phyloP scores from a whole-genome alignment of 2,329 filamentous ascomycete genomes.

The Cladosporium sp. region DNA sequence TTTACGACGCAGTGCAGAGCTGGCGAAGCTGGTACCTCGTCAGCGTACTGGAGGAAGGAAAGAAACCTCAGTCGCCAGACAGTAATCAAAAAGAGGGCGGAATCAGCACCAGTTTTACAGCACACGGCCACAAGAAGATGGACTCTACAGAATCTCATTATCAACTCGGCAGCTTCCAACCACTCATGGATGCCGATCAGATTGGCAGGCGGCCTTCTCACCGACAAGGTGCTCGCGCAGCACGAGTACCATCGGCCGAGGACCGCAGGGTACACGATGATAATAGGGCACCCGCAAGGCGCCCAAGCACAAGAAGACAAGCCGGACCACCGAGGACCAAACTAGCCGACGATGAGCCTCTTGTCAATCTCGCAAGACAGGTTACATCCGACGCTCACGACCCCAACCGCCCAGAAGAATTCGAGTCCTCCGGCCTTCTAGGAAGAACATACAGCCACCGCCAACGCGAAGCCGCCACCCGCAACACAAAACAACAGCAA shows the following conservation, averaged over 20 bases:
- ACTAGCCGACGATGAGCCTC: conserved; percentile 32
- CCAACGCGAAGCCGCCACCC: conserved; percentile 35
- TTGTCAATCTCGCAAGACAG: conserved; percentile 25
- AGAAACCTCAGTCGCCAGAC: conserved; percentile 27
- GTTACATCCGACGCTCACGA: conserved; percentile 11
- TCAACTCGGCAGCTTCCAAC: conserved; percentile 61
- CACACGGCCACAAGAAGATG: conserved; percentile 13
- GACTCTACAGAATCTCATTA: conserved; percentile 50
- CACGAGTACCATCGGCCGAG: background rate
- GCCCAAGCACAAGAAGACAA: conserved; percentile 25
- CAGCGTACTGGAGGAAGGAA: conserved; percentile 60
- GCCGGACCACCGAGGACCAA: conserved; percentile 24
- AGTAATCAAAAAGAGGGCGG: conserved; percentile 5
- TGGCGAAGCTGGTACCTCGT: conserved; percentile 94
- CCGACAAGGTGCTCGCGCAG: conserved; percentile 7
- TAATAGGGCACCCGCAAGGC: conserved; percentile 16
- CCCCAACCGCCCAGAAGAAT: conserved; percentile 33
- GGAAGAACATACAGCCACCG: conserved; percentile 48
- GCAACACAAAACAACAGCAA: conserved; percentile 31
- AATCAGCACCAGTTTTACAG: conserved; percentile 10
- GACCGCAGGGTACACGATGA: conserved; percentile 16
- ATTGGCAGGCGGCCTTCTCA: conserved; percentile 43
- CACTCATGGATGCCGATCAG: conserved; percentile 59
- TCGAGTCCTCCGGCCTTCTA: conserved; percentile 44
- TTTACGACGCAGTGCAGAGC: conserved; percentile 65